Evolutionary conservation across 345 rosid species (phyloP).

Genomic region (Noccaea caerulescens): DNA sequence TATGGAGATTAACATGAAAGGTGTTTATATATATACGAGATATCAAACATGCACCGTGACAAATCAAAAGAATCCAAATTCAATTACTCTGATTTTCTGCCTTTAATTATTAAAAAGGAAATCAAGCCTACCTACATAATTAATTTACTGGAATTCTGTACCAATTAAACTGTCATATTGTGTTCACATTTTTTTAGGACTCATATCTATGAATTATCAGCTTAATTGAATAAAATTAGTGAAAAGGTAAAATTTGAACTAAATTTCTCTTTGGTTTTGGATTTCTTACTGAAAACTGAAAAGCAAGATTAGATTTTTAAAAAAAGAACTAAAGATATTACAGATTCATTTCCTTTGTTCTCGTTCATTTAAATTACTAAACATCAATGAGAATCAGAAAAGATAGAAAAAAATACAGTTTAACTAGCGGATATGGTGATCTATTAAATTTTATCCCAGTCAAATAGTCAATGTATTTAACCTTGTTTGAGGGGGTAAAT

Average conservation of each 20-base stretch:
- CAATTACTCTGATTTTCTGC: conserved; percentile 17
- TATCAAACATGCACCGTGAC: conserved; percentile 19
- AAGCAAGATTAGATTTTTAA: not conserved
- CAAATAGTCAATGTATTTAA: no score
- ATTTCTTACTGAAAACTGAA: not conserved
- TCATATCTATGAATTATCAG: not conserved
- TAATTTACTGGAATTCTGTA: conserved; percentile 10
- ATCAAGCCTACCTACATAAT: conserved; percentile 1
- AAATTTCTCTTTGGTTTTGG: not conserved
- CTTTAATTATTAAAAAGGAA: conserved; percentile 3
- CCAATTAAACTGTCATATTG: conserved; percentile 3
- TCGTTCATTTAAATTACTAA: not conserved
- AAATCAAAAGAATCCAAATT: conserved; percentile 28
- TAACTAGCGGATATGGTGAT: no score
- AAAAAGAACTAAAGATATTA: not conserved
- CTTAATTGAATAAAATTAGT: not conserved
- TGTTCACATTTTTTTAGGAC: not conserved
- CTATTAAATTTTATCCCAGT: no score
- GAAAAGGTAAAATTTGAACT: not conserved
- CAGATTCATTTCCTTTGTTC: not conserved
- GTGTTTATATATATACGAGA: conserved; percentile 18
- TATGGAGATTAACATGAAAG: not conserved
- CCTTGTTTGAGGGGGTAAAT: no score
- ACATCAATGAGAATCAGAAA: not conserved
- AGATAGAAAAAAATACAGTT: not conserved